Evolutionary conservation across 208 protist species (phyloP).

Genomic region (Porcisia deanei): DNA sequence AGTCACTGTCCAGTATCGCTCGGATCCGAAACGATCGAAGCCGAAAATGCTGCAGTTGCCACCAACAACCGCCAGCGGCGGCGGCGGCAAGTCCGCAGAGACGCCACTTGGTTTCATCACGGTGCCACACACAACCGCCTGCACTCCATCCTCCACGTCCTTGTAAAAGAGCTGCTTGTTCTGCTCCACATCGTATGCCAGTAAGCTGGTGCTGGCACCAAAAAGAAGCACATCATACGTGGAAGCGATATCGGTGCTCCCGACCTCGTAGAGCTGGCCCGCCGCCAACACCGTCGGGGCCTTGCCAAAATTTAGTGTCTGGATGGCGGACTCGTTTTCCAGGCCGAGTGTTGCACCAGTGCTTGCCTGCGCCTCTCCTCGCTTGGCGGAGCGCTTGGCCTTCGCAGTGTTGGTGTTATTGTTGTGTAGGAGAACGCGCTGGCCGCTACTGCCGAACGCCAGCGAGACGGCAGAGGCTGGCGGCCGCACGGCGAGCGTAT

Average conservation of each 20-base stretch:
- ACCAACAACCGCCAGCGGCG: conserved; percentile 84
- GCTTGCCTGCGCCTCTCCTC: conserved; percentile 30
- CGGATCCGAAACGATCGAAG: conserved; percentile 85
- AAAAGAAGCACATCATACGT: conserved; percentile 88
- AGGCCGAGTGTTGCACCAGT: conserved; percentile 4
- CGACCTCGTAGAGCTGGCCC: conserved; percentile 41
- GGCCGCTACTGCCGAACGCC: conserved; percentile 68
- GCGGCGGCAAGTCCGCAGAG: conserved; percentile 21
- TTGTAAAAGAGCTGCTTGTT: conserved; percentile 94
- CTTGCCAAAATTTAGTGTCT: conserved; percentile 88
- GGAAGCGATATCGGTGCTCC: conserved; percentile 12
- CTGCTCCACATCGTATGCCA: conserved; percentile 92
- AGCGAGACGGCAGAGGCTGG: conserved; percentile 50
- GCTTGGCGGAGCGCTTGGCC: conserved; percentile 43
- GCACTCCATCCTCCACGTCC: conserved; percentile 92
- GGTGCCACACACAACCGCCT: conserved; percentile 73
- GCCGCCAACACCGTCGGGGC: conserved; percentile 77
- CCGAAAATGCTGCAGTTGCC: conserved; percentile 95
- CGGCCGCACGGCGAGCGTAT: conserved; percentile 17
- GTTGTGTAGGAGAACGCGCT: conserved; percentile 88
- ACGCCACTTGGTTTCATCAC: conserved; percentile 29
- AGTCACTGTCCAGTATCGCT: conserved; percentile 95
- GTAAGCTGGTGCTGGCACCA: conserved; percentile 83
- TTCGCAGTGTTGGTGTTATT: conserved; percentile 53
- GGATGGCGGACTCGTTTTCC: conserved; percentile 40